These are phyloP conservation scores for Macaranga tanarius DNA, from an alignment of 441 rosid genomes.

Conservation along the genomic window DNA sequence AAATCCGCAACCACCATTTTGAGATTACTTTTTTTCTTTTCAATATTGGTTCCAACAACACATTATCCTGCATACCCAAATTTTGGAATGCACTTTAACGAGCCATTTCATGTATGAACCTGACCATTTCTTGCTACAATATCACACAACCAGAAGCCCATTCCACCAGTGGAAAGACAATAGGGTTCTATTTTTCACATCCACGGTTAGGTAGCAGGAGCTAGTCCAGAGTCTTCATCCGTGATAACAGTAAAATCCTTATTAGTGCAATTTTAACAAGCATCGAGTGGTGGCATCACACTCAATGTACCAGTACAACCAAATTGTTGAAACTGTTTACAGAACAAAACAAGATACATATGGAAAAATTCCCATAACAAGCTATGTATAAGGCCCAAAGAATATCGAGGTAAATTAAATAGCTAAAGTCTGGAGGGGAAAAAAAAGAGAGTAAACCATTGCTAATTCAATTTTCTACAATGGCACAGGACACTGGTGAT, in stretches of 20 bases:
- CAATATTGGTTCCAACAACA: no score
- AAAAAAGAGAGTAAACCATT: neutral
- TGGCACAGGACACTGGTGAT: conserved; percentile 24
- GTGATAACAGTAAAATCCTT: neutral
- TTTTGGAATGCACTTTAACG: no score
- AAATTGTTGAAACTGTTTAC: neutral
- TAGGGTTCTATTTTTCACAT: neutral
- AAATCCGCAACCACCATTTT: no score
- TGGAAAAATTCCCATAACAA: neutral
- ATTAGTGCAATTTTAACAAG: neutral
- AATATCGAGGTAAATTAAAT: neutral
- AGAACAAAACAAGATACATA: conserved; percentile 3
- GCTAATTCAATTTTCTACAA: conserved; percentile 30
- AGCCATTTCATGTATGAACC: no score
- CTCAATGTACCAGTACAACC: no score
- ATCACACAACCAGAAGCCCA: no score
- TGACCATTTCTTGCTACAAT: no score
- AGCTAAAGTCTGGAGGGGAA: neutral
- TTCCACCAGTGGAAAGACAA: no score
- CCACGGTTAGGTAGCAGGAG: neutral
- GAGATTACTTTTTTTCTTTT: no score
- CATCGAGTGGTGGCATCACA: neutral
- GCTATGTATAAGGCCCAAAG: no score
- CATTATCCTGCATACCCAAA: no score
- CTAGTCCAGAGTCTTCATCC: neutral